Conservation (phyloP, 2,329 filamentous ascomycete genomes). For the Amauroascus verrucosus region DNA sequence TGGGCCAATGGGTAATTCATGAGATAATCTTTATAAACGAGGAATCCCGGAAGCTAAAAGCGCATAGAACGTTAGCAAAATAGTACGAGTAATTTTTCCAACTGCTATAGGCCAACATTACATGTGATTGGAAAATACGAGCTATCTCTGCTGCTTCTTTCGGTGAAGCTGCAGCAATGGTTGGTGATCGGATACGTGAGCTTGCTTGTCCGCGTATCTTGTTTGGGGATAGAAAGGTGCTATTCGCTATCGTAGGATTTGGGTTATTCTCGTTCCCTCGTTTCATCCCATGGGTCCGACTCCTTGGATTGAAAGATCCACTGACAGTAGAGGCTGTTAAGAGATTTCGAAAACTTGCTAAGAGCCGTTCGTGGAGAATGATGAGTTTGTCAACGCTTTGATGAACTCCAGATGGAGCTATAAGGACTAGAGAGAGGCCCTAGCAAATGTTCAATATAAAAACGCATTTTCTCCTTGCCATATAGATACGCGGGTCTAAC, state of each 20-base stretch:
- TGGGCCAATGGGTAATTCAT: constrained; percentile 81
- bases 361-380: constrained; percentile 70
- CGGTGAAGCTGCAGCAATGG: constrained; percentile 42
- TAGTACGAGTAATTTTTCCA: constrained; percentile 28
- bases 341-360: constrained; percentile 57
- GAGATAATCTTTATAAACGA: constrained; percentile 83
- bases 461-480: not conserved
- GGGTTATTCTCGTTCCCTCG: not conserved
- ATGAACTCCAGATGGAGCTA: constrained; percentile 63
- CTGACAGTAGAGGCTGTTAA: not conserved
- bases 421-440: constrained; percentile 66
- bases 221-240: constrained; percentile 13
- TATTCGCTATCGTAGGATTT: constrained; percentile 23
- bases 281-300: not conserved
- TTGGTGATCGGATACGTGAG: constrained; percentile 26
- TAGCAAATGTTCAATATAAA: not conserved
- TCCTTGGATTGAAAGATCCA: not conserved
- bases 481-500: constrained; percentile 40
- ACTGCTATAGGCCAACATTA: constrained; percentile 8
- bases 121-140: constrained; percentile 37
- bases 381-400: constrained; percentile 70
- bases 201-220: constrained; percentile 25
- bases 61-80: constrained; percentile 37
- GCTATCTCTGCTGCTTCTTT: constrained; percentile 46
- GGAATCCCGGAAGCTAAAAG: constrained; percentile 64